Evolutionary conservation across 495 filamentous ascomycete species (phyloP).

Genomic region (Aspergillus egyptiacus): DNA sequence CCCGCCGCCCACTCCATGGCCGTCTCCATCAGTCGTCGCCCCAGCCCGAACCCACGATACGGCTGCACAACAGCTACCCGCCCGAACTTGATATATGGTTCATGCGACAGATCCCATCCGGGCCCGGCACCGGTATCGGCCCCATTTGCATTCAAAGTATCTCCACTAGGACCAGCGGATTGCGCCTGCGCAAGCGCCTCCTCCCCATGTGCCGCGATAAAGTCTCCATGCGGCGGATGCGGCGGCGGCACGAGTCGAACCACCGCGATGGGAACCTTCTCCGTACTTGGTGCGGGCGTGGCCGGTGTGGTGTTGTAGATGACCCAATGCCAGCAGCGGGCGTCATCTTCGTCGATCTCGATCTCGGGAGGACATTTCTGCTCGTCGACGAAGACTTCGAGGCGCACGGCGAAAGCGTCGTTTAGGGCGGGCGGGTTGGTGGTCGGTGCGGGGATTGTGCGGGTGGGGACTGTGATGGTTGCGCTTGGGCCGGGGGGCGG

Average conservation of each 20-base stretch:
- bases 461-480: slow-evolving; percentile 20
- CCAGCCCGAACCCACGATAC: slow-evolving; percentile 14
- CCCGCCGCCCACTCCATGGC: slow-evolving; percentile 56
- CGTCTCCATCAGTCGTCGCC: slow-evolving; percentile 51
- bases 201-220: not conserved
- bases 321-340: slow-evolving; percentile 75
- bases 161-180: too few relatives aligned
- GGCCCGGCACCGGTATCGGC: not conserved
- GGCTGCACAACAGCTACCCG: slow-evolving; percentile 8
- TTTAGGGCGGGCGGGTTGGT: slow-evolving; percentile 54
- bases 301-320: slow-evolving; percentile 41
- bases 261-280: slow-evolving; percentile 49
- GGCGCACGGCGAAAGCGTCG: slow-evolving; percentile 73
- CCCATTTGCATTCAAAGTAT: too few relatives aligned
- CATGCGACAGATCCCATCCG: slow-evolving; percentile 34
- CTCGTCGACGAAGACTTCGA: slow-evolving; percentile 71
- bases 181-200: too few relatives aligned
- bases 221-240: slow-evolving; percentile 5
- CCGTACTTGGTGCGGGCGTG: not conserved
- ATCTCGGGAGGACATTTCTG: slow-evolving; percentile 59
- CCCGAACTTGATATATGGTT: slow-evolving; percentile 54
- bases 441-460: slow-evolving; percentile 18
- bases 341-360: slow-evolving; percentile 78
- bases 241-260: slow-evolving; percentile 70
- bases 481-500: slow-evolving; percentile 21